These are phyloP conservation scores for Metschnikowia koreensis DNA, from an alignment of 805 yeast genomes.

Conservation along the genomic window DNA sequence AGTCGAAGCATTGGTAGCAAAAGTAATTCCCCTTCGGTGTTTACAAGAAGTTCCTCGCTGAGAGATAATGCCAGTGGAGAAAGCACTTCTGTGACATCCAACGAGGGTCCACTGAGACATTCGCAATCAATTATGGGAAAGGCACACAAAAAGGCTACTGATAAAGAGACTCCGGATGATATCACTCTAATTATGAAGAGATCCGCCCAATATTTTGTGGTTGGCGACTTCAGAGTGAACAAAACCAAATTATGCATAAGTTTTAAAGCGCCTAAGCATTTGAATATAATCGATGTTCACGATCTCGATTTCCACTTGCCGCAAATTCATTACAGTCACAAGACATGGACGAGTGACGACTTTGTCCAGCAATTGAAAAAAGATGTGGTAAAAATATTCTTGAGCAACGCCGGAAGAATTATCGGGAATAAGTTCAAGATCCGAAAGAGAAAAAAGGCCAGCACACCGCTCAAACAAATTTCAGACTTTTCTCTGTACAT, in stretches of 20 bases:
- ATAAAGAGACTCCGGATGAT: slow-evolving; percentile 25
- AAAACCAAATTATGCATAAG: slow-evolving; percentile 55
- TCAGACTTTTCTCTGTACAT: slow-evolving; percentile 37
- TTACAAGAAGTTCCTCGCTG: not conserved
- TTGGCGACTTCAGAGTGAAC: slow-evolving; percentile 35
- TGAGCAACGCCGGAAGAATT: slow-evolving; percentile 72
- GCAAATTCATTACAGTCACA: slow-evolving; percentile 43
- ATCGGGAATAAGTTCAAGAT: slow-evolving; percentile 67
- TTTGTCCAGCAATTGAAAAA: slow-evolving; percentile 60
- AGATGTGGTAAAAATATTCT: slow-evolving; percentile 54
- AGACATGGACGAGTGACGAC: slow-evolving; percentile 73
- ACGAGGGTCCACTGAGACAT: not conserved
- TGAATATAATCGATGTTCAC: slow-evolving; percentile 72
- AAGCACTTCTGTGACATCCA: slow-evolving; percentile 2
- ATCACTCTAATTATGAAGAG: slow-evolving; percentile 42
- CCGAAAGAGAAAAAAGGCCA: slow-evolving; percentile 28
- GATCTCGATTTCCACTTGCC: slow-evolving; percentile 70
- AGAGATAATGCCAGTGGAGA: slow-evolving; percentile 5
- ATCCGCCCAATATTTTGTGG: slow-evolving; percentile 41
- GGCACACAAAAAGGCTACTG: not conserved
- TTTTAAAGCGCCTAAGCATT: slow-evolving; percentile 70
- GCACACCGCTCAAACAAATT: slow-evolving; percentile 40
- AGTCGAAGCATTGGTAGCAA: not conserved
- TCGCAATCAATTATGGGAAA: not conserved
- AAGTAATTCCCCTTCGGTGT: not conserved